Evolutionary conservation across 441 rosid species (phyloP).

Genomic region (Kokia cookei): DNA sequence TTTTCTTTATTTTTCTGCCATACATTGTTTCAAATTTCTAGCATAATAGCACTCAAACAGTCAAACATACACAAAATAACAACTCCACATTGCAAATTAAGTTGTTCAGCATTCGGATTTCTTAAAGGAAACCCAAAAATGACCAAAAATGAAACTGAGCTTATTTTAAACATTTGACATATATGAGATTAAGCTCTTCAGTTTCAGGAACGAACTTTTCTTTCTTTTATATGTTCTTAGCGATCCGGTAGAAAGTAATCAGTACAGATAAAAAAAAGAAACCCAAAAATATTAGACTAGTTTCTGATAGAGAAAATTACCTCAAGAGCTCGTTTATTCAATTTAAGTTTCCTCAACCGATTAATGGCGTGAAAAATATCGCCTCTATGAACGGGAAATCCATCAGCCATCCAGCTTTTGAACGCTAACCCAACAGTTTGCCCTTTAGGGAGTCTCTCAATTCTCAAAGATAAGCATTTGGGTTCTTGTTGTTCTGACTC

Average conservation of each 20-base stretch:
- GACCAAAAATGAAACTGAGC: not conserved
- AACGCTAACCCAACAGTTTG: conserved; percentile 66
- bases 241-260: not conserved
- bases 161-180: not conserved
- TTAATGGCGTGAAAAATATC: conserved; percentile 83
- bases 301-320: conserved; percentile 21
- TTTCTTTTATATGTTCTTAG: not conserved
- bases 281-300: not conserved
- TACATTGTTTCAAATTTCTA: not conserved
- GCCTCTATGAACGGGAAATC: conserved; percentile 75
- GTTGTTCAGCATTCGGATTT: not conserved
- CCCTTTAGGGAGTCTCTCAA: conserved; percentile 56
- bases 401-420: conserved; percentile 91
- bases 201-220: not conserved
- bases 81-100: not conserved
- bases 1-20: not conserved
- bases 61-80: not conserved
- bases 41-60: not conserved
- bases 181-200: not conserved
- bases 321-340: conserved; percentile 70
- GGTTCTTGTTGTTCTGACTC: conserved; percentile 20
- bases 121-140: not conserved
- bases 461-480: conserved; percentile 63
- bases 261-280: not conserved
- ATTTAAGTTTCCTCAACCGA: conserved; percentile 64